phyloP scores from a whole-genome alignment of 2,329 filamentous ascomycete genomes.

The Hortaea werneckii region DNA sequence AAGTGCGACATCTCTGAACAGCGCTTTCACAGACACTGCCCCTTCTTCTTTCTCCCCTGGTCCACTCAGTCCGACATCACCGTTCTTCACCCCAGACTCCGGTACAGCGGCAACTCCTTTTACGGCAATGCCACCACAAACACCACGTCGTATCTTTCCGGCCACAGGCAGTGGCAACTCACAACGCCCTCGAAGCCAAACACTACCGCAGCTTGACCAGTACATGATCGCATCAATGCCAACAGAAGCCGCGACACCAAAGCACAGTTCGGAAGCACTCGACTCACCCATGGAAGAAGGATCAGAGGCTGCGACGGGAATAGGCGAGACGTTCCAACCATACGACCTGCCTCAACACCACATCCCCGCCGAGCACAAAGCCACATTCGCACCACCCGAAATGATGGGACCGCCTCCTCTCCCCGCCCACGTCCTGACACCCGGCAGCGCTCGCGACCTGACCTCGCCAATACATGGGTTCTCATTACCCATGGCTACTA shows the following conservation, averaged over 20 bases:
- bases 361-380: background rate
- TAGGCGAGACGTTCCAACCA: constrained; percentile 32
- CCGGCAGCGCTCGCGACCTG: constrained; percentile 12
- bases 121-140: constrained; percentile 41
- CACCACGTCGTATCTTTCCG: constrained; percentile 26
- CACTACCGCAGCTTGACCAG: constrained; percentile 63
- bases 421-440: constrained; percentile 24
- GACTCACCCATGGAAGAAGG: constrained; percentile 27
- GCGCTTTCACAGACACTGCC: constrained; percentile 54
- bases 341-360: constrained; percentile 9
- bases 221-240: constrained; percentile 42
- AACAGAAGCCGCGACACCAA: constrained; percentile 46
- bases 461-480: constrained; percentile 19
- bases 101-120: constrained; percentile 56
- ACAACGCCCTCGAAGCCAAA: constrained; percentile 75
- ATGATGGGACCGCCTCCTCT: constrained; percentile 39
- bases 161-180: constrained; percentile 44
- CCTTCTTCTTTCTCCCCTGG: constrained; percentile 60
- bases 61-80: constrained; percentile 62
- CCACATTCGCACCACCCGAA: constrained; percentile 20
- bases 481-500: constrained; percentile 52
- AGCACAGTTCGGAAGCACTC: constrained; percentile 35
- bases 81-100: constrained; percentile 70
- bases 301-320: constrained; percentile 25
- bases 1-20: constrained; percentile 55